phyloP scores from a whole-genome alignment of 345 rosid genomes.

The Moringa oleifera region DNA sequence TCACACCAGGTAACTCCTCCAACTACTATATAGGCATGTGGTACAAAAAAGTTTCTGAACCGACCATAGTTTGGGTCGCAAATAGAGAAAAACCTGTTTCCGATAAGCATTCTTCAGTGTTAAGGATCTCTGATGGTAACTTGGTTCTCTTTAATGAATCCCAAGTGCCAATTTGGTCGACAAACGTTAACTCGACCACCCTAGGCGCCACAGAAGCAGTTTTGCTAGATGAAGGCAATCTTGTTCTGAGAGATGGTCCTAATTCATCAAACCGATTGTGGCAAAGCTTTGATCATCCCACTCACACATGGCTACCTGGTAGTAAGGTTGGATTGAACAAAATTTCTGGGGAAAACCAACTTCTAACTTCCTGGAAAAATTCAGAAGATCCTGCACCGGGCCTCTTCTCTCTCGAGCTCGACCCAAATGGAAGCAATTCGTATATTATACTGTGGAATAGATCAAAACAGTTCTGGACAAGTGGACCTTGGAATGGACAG shows the following conservation, averaged over 20 bases:
- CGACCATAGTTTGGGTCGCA: conserved; percentile 64
- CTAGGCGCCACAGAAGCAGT: conserved; percentile 36
- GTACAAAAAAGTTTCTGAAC: conserved; percentile 37
- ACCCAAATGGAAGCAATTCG: conserved; percentile 40
- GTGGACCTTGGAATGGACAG: conserved; percentile 56
- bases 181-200: conserved; percentile 34
- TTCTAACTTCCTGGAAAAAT: conserved; percentile 60
- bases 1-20: conserved; percentile 44
- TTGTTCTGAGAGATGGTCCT: conserved; percentile 37
- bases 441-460: conserved; percentile 51
- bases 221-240: conserved; percentile 55
- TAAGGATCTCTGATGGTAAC: conserved; percentile 59
- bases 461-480: conserved; percentile 46
- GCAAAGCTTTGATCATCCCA: conserved; percentile 75
- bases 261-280: conserved; percentile 32
- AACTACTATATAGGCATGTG: conserved; percentile 68
- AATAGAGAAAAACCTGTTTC: conserved; percentile 58
- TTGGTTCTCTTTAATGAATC: conserved; percentile 55
- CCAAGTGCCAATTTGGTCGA: conserved; percentile 52
- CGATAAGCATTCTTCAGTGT: conserved; percentile 32
- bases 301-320: conserved; percentile 75
- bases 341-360: conserved; percentile 25
- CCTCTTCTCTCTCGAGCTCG: conserved; percentile 61
- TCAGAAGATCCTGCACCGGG: conserved; percentile 63
- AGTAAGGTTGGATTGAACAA: conserved; percentile 45